These are phyloP conservation scores for Hibiscus syriacus DNA, from an alignment of 345 rosid species.

Conservation along the genomic window DNA sequence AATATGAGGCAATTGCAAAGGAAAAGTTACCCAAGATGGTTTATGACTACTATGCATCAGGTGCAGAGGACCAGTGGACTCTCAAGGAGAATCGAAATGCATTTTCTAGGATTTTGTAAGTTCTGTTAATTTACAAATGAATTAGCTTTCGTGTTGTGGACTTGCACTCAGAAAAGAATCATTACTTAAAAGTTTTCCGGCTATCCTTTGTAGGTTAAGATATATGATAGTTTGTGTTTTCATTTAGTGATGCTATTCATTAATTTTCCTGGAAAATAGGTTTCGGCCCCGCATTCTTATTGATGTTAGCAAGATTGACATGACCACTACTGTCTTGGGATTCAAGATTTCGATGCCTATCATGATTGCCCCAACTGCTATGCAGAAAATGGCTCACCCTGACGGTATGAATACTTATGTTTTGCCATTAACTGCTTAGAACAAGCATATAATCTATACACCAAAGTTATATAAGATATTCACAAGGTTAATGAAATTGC, in stretches of 20 bases:
- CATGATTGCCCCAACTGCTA: constrained; percentile 95
- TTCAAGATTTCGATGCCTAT: constrained; percentile 91
- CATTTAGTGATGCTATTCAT: neutral
- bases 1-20: constrained; percentile 81
- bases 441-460: too few relatives aligned
- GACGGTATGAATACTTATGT: constrained; percentile 39
- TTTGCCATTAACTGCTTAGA: neutral
- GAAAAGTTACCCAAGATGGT: constrained; percentile 89
- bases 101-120: constrained; percentile 82
- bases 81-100: constrained; percentile 77
- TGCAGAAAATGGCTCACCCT: constrained; percentile 99
- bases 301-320: constrained; percentile 81
- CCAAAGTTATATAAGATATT: too few relatives aligned
- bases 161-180: neutral
- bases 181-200: neutral
- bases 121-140: neutral
- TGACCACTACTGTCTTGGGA: constrained; percentile 68
- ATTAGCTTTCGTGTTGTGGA: neutral
- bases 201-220: neutral
- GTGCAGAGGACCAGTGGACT: constrained; percentile 98
- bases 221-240: neutral
- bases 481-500: too few relatives aligned
- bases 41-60: constrained; percentile 86
- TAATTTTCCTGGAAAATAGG: constrained; percentile 27
- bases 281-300: constrained; percentile 87